Conservation (phyloP, 441 rosid species). For the Populus hybrid region DNA sequence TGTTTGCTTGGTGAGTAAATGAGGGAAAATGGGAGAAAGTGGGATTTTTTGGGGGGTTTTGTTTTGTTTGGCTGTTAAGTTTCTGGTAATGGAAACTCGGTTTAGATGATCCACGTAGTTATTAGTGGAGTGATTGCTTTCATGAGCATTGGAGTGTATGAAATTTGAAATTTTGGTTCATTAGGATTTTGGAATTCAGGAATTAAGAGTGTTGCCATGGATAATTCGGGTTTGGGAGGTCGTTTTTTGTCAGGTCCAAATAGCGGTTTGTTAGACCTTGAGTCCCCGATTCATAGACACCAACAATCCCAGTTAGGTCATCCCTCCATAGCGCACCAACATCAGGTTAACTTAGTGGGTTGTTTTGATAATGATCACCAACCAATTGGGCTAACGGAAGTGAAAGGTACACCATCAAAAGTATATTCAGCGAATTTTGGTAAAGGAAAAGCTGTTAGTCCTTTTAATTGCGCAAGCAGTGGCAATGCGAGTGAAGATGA, state of each 20-base stretch:
- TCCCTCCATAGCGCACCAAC: conserved; percentile 26
- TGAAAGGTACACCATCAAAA: conserved; percentile 21
- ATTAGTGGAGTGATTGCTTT: conserved; percentile 6
- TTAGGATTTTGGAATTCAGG: conserved; percentile 17
- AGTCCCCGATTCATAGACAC: conserved; percentile 30
- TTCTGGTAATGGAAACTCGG: conserved; percentile 6
- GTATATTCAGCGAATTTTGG: conserved; percentile 19
- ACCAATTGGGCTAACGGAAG: conserved; percentile 28
- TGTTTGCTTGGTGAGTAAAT: conserved; percentile 8
- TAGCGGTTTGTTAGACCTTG: conserved; percentile 36
- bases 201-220: conserved; percentile 30
- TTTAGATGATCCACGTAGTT: conserved; percentile 1
- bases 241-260: conserved; percentile 37
- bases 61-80: conserved; percentile 6
- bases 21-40: neutral
- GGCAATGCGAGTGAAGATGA: conserved; percentile 51
- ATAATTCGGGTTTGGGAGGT: conserved; percentile 41
- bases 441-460: conserved; percentile 37
- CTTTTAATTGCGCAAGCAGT: conserved; percentile 6
- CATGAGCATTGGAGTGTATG: conserved; percentile 4
- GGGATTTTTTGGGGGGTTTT: neutral
- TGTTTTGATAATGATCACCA: conserved; percentile 28
- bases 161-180: conserved; percentile 3
- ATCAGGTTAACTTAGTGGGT: conserved; percentile 29
- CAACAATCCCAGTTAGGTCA: conserved; percentile 29